A percentile compares a stretch with the other conserved stretches of the same genome.
Evolutionary conservation across 371 early-diverging fungal genomes (phyloP).

Genomic region (Lichtheimia hyalospora): DNA sequence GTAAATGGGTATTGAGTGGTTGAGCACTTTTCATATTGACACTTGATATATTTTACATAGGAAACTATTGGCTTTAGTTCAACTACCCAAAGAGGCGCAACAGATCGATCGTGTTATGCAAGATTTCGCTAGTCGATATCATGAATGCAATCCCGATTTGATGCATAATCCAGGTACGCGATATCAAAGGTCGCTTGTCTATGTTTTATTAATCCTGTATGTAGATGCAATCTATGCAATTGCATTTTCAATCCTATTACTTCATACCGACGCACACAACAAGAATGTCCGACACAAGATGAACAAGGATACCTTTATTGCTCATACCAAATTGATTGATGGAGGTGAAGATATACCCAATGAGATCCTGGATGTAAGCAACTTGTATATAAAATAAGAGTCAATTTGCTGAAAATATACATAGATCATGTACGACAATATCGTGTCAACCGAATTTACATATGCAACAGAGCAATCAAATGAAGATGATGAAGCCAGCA

Average conservation of each 20-base stretch:
- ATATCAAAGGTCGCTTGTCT: neutral
- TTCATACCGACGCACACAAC: slow-evolving; percentile 94
- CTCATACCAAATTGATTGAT: slow-evolving; percentile 66
- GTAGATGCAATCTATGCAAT: slow-evolving; percentile 75
- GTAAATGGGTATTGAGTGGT: slow-evolving; percentile 27
- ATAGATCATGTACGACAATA: slow-evolving; percentile 80
- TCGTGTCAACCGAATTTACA: slow-evolving; percentile 50
- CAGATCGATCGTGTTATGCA: slow-evolving; percentile 89
- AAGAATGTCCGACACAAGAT: slow-evolving; percentile 83
- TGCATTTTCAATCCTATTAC: slow-evolving; percentile 84
- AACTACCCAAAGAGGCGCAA: slow-evolving; percentile 88
- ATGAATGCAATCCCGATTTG: slow-evolving; percentile 69
- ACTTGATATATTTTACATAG: no score
- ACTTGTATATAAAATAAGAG: neutral
- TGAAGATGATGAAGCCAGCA: neutral
- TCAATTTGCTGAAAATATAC: neutral
- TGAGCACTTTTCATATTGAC: neutral
- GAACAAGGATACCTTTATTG: slow-evolving; percentile 81
- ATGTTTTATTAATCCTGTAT: neutral
- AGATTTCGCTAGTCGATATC: slow-evolving; percentile 80
- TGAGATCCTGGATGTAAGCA: slow-evolving; percentile 71
- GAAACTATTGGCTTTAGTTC: slow-evolving; percentile 72
- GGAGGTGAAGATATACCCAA: slow-evolving; percentile 66
- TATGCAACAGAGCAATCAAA: slow-evolving; percentile 49
- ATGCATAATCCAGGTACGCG: slow-evolving; percentile 60